Base-by-base conservation (phyloP, 108 stramenopile species). In the Stephanodiscus minutulus region DNA sequence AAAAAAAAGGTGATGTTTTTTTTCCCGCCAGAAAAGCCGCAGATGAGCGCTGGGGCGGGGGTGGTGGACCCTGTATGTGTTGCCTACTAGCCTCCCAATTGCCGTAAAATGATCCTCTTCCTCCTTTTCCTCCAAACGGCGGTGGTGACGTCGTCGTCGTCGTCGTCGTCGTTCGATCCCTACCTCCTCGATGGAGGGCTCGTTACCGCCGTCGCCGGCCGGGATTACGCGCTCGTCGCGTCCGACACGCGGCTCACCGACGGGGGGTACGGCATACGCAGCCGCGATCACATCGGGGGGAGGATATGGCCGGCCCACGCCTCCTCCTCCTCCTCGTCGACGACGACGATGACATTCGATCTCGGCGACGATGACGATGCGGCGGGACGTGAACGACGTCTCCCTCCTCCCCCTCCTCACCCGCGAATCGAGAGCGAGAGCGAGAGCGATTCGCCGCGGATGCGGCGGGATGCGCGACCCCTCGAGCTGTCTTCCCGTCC, bases 151-250 rank as follows among this genome's bases (percentile, higher is more conserved):
- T 4, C 56, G 39, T 20, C 20, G 52, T 21, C 43, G 66, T 9
- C 50, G 49, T 7, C 22, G 49, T 37, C n/a, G 52, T 10, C 27
- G n/a, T 89, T 94, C 70, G 93, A 94, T 33, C 93, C 93, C 8
- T 94, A 94, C 57, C 76, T 73, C 33, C 61, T 89, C 15, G 90
- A 94, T 76, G 93, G 93, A 22, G 93, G 93, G 5, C 71, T 94
- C 13, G 85, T 91, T 9, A 64, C 90, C 31, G 93, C 93, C 25
- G 85, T 94, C 21, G 90, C 93, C 12, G 93, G 90, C 1, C 67
- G 58, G 52, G 83, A 89, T 61, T 94, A 87, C 65, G 74, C 73
- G 33, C 56, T 91, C 24, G 67, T 91, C 22, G 90, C 89, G 9
- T 72, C 86, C 5, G 93, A 94, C 62, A 94, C 90, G 7, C 62